These are phyloP conservation scores for Aspergillus campestris DNA, from an alignment of 495 filamentous ascomycete species.

Conservation along the genomic window DNA sequence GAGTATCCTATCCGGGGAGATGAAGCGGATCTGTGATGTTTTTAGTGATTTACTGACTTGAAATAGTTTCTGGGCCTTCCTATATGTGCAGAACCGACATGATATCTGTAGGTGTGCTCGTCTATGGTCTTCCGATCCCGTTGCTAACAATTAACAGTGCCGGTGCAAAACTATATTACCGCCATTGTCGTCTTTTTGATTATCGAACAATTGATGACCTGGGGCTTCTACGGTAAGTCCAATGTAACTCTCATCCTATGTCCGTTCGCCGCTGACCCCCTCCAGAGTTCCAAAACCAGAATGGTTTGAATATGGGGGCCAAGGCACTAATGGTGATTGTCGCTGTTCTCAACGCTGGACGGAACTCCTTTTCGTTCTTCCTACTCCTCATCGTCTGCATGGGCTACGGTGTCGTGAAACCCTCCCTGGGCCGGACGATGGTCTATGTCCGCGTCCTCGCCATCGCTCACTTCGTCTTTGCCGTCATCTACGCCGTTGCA, in stretches of 20 bases:
- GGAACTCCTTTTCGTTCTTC: constrained; percentile 98
- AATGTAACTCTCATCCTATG: background rate
- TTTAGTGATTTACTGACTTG: constrained; percentile 12
- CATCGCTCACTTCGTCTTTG: constrained; percentile 87
- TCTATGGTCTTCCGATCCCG: background rate
- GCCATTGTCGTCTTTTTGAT: constrained; percentile 93
- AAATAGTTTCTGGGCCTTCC: constrained; percentile 79
- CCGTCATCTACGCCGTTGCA: constrained; percentile 84
- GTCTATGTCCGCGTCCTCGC: constrained; percentile 87
- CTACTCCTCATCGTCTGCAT: constrained; percentile 97
- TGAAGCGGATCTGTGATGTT: background rate
- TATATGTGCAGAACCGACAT: constrained; percentile 88
- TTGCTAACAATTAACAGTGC: constrained; percentile 49
- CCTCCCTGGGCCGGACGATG: constrained; percentile 88
- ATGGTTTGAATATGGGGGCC: constrained; percentile 70
- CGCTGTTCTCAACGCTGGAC: constrained; percentile 80
- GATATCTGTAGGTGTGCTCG: constrained; percentile 63
- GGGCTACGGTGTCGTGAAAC: constrained; percentile 98
- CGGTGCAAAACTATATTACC: constrained; percentile 99
- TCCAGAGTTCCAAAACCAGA: constrained; percentile 78
- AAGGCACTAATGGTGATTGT: constrained; percentile 85
- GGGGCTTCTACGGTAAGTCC: constrained; percentile 74
- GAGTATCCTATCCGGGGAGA: constrained; percentile 17
- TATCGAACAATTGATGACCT: constrained; percentile 94
- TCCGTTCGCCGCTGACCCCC: constrained; percentile 3